Evolutionary conservation across 2,329 filamentous ascomycete genomes (phyloP), one percentile per base, ranked within the genome.

Genomic region (Sarocladiaceae sp.): DNA sequence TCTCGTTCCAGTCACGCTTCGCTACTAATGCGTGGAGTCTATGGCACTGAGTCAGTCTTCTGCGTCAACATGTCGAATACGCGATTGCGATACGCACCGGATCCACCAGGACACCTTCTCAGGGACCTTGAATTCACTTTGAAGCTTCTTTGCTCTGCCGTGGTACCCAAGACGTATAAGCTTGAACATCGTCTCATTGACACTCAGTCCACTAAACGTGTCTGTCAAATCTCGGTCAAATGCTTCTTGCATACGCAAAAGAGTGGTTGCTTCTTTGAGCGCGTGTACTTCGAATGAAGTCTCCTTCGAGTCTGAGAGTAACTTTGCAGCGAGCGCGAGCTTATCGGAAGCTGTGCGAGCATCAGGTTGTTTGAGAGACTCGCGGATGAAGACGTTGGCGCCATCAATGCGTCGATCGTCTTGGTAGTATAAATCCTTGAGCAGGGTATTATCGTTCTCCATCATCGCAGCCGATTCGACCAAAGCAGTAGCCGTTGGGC

Each of bases 401-500:
- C 94, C 91, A 58, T 97, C 94, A 4, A 91, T 75, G 3, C 92
- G 83, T 4, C 93, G 84, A 66, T 99, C 94, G 62, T 97, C 94
- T 71, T 97, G 94, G 66, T 99, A 99, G 72, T 94, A 99, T 3
- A 99, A 76, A 64, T 97, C 94, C 63, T 97, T 99, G 23, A 99
- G 81, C 20, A 99, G 70, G 1, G 82, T 79, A 60, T 96, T 91
- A 61, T 96, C 87, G 18, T 71, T 73, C 49, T 89, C 83, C 49
- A 80, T 76, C 40, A 71, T 65, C 0, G 94, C 93, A 0, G 86
- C 87, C 2, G 90, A 82, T 68, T 99, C 94, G 22, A 99, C 89
- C 11, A 99, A 80, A 0, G 94, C 90, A 2, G 90, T 91, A 3
- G 94, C 94, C 23, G 90, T 80, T 0, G 93, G 91, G 1, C 92